These are phyloP conservation scores for Solanum infundibuliforme DNA, from an alignment of 257 asterid species.

Conservation along the genomic window DNA sequence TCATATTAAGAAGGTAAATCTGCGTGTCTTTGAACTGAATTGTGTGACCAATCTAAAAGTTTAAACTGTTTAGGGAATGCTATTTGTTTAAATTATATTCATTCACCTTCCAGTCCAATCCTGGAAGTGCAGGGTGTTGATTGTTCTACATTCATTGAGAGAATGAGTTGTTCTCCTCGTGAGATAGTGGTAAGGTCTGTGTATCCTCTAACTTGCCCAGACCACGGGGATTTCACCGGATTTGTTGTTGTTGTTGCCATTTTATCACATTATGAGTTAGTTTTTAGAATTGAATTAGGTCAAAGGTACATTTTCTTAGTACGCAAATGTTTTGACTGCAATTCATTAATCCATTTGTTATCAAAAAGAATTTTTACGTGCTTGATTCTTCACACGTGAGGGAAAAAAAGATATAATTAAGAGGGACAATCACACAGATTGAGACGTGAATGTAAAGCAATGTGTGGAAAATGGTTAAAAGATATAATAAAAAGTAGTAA, in stretches of 20 bases:
- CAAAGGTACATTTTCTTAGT: not conserved
- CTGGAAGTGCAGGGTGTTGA: not conserved
- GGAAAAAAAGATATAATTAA: not conserved
- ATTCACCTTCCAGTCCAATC: not conserved
- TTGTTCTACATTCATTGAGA: not conserved
- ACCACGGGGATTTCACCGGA: not conserved
- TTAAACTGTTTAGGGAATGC: not conserved
- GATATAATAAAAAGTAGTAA: not conserved
- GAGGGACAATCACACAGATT: not conserved
- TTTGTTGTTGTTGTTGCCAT: too few relatives aligned
- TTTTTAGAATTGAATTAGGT: not conserved
- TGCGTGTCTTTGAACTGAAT: not conserved
- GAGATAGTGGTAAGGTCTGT: not conserved
- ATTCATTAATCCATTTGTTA: not conserved
- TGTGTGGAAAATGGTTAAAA: not conserved
- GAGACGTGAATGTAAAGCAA: not conserved
- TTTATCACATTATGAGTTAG: not conserved
- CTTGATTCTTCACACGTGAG: not conserved
- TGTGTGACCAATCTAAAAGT: not conserved
- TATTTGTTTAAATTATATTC: not conserved
- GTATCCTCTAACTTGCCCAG: not conserved
- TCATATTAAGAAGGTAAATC: constrained; percentile 42
- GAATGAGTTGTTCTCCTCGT: not conserved
- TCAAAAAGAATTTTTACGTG: not conserved
- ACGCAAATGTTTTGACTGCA: not conserved